These are phyloP conservation scores for Penicillium sp. DNA, from an alignment of 2,329 filamentous ascomycete species.

Conservation along the genomic window DNA sequence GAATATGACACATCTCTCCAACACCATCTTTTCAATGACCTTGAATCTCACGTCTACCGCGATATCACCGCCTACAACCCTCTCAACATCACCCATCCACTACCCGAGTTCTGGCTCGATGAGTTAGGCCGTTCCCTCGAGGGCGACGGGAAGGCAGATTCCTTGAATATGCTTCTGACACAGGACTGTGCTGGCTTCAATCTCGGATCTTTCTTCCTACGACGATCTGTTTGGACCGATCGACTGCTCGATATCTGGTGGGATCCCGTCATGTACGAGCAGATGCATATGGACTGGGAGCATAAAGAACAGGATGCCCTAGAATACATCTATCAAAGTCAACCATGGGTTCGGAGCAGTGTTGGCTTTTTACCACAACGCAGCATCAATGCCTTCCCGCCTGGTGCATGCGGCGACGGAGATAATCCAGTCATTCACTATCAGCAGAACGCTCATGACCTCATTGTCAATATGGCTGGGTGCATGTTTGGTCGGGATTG, in stretches of 20 bases:
- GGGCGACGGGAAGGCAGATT: slow-evolving; percentile 73
- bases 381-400: slow-evolving; percentile 90
- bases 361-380: slow-evolving; percentile 87
- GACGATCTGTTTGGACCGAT: slow-evolving; percentile 83
- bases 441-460: slow-evolving; percentile 78
- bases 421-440: slow-evolving; percentile 77
- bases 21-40: slow-evolving; percentile 79
- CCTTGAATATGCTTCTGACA: slow-evolving; percentile 82
- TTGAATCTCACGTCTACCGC: slow-evolving; percentile 74
- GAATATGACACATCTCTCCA: slow-evolving; percentile 89
- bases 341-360: slow-evolving; percentile 88
- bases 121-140: slow-evolving; percentile 65
- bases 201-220: slow-evolving; percentile 89
- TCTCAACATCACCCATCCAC: slow-evolving; percentile 85
- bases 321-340: slow-evolving; percentile 84
- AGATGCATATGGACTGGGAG: slow-evolving; percentile 98
- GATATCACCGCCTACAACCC: slow-evolving; percentile 98
- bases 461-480: slow-evolving; percentile 97
- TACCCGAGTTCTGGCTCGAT: slow-evolving; percentile 72
- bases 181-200: slow-evolving; percentile 98
- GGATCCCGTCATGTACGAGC: slow-evolving; percentile 96
- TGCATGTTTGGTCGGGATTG: slow-evolving; percentile 97
- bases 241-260: slow-evolving; percentile 94
- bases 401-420: slow-evolving; percentile 70
- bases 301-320: slow-evolving; percentile 98